phyloP scores from a whole-genome alignment of 2,329 filamentous ascomycete genomes.

The Fusarium irregulare region DNA sequence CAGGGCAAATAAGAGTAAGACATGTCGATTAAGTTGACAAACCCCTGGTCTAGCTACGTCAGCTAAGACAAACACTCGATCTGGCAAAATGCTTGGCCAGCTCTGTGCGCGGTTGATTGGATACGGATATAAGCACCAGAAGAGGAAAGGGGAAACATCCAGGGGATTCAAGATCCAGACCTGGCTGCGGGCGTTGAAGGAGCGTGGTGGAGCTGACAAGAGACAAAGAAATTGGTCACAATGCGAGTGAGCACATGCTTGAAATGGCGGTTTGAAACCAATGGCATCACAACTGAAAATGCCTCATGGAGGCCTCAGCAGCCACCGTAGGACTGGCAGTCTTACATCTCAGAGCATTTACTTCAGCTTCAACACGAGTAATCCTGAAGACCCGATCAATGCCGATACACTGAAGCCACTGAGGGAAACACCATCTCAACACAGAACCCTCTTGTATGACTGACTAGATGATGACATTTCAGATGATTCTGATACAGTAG shows the following conservation, averaged over 20 bases:
- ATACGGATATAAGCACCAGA: background rate
- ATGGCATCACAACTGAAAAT: background rate
- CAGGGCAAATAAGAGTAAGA: too few species aligned
- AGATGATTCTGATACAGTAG: background rate
- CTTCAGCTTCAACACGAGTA: too few species aligned
- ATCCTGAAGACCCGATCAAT: too few species aligned
- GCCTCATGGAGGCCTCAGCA: background rate
- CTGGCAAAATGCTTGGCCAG: background rate
- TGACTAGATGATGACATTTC: background rate
- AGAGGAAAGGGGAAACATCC: background rate
- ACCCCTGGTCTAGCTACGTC: background rate
- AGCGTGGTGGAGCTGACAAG: background rate
- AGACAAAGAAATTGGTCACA: background rate
- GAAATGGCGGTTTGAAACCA: background rate
- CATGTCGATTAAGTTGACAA: background rate
- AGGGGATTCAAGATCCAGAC: background rate
- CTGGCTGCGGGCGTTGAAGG: background rate
- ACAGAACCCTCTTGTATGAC: too few species aligned
- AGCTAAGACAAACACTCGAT: background rate
- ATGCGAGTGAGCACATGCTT: background rate
- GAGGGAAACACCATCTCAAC: too few species aligned
- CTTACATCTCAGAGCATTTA: too few species aligned
- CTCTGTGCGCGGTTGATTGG: background rate
- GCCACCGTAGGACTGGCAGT: too few species aligned
- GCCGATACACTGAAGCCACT: too few species aligned